Conservation (phyloP, 441 rosid species). For the Iberis amara region DNA sequence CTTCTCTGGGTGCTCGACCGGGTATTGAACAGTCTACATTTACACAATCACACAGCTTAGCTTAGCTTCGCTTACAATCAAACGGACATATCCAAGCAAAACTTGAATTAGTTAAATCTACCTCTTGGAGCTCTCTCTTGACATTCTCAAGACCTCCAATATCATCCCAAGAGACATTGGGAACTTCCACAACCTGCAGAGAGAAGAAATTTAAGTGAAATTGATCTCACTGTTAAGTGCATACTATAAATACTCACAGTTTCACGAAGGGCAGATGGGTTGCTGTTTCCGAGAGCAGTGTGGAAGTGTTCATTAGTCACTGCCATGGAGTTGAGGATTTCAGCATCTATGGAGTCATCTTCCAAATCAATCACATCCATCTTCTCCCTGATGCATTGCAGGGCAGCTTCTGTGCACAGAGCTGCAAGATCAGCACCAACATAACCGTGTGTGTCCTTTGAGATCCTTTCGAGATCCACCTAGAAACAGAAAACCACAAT, state of each 20-base stretch:
- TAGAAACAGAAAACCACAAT: slow-evolving; percentile 18
- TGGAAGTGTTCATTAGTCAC: slow-evolving; percentile 55
- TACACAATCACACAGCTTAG: slow-evolving; percentile 12
- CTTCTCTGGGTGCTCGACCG: slow-evolving; percentile 60
- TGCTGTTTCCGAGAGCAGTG: slow-evolving; percentile 49
- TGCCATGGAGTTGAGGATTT: slow-evolving; percentile 51
- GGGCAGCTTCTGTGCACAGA: slow-evolving; percentile 54
- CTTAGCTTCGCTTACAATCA: slow-evolving; percentile 6
- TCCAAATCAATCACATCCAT: slow-evolving; percentile 55
- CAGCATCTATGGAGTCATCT: slow-evolving; percentile 60
- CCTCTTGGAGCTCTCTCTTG: slow-evolving; percentile 62
- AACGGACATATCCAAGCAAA: slow-evolving; percentile 9
- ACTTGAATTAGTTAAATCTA: background rate
- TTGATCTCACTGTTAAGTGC: too few species aligned
- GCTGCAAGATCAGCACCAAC: slow-evolving; percentile 61
- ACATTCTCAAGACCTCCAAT: slow-evolving; percentile 58
- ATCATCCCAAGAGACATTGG: slow-evolving; percentile 54
- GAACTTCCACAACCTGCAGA: slow-evolving; percentile 54
- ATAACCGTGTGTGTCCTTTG: slow-evolving; percentile 52
- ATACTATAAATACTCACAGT: too few species aligned
- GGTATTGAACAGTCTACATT: slow-evolving; percentile 54
- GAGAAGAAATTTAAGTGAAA: background rate
- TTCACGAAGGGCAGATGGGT: slow-evolving; percentile 59
- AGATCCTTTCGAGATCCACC: slow-evolving; percentile 55
- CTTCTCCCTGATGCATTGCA: slow-evolving; percentile 54